phyloP scores from a whole-genome alignment of 2,329 filamentous ascomycete genomes.

The Pestalotiopsis sp. region DNA sequence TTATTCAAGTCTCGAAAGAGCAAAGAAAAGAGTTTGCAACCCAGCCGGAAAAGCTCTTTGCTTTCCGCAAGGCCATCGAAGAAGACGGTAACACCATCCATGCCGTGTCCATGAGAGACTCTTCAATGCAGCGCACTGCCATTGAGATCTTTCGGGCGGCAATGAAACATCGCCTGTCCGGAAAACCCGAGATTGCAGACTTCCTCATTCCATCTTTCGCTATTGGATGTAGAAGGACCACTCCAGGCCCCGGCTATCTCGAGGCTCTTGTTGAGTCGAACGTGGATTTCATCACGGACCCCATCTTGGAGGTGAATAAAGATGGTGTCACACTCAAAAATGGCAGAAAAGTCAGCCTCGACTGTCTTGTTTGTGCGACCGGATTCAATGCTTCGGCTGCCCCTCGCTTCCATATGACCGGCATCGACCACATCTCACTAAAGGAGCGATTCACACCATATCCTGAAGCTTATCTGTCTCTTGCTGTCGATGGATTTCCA shows the following conservation, averaged over 20 bases:
- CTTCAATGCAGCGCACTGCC: conserved; percentile 35
- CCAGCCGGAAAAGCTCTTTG: conserved; percentile 39
- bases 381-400: conserved; percentile 44
- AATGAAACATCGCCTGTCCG: conserved; percentile 42
- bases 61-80: conserved; percentile 48
- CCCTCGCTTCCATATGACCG: conserved; percentile 44
- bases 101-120: conserved; percentile 39
- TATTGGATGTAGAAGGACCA: conserved; percentile 47
- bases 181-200: conserved; percentile 46
- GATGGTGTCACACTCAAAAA: conserved; percentile 34
- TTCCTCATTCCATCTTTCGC: conserved; percentile 45
- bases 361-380: conserved; percentile 51
- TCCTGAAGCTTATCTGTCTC: conserved; percentile 46
- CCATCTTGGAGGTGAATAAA: conserved; percentile 36
- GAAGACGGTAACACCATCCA: conserved; percentile 44
- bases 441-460: conserved; percentile 38
- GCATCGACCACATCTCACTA: conserved; percentile 39
- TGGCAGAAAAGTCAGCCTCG: conserved; percentile 37
- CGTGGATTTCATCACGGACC: conserved; percentile 39
- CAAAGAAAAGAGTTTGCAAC: conserved; percentile 37
- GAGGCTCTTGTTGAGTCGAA: conserved; percentile 44
- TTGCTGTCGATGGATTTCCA: conserved; percentile 49
- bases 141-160: conserved; percentile 33
- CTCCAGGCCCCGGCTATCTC: conserved; percentile 48
- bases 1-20: conserved; percentile 37